These are phyloP conservation scores for Globisporangium paroecandrum DNA, from an alignment of 352 stramenopile species.

Conservation along the genomic window DNA sequence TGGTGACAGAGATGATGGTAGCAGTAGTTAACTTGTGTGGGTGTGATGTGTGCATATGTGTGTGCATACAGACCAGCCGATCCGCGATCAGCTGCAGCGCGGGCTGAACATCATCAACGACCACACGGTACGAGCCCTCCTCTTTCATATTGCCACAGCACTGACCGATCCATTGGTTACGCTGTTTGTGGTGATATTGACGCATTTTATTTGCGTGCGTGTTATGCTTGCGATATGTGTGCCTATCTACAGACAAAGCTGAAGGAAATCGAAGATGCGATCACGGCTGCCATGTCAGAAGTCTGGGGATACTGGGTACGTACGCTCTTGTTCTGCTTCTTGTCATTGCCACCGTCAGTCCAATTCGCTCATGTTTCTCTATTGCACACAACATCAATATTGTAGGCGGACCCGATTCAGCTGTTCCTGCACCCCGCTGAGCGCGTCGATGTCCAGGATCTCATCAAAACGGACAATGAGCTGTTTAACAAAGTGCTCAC, in stretches of 20 bases:
- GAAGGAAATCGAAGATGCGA: conserved; percentile 85
- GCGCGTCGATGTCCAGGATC: conserved; percentile 83
- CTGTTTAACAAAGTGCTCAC: conserved; percentile 89
- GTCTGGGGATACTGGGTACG: conserved; percentile 83
- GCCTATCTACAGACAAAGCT: conserved; percentile 55
- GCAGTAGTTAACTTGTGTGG: not conserved
- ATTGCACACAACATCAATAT: not conserved
- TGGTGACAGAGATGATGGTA: not conserved
- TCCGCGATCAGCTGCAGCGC: conserved; percentile 77
- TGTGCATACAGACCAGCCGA: conserved; percentile 55
- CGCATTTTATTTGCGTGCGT: not conserved
- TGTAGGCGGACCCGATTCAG: conserved; percentile 80
- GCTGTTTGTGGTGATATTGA: not conserved
- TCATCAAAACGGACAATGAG: conserved; percentile 89
- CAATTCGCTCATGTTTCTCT: not conserved
- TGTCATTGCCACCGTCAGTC: not conserved
- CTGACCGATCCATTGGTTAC: not conserved
- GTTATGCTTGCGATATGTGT: not conserved
- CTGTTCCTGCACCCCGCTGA: conserved; percentile 78
- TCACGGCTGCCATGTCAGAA: conserved; percentile 86
- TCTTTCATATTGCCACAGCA: not conserved
- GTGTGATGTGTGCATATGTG: not conserved
- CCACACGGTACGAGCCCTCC: conserved; percentile 52
- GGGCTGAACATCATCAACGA: conserved; percentile 85
- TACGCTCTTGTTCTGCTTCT: conserved; percentile 19